Percentiles rank a stretch among this genome's conserved stretches.
Conservation (phyloP, 345 rosid genomes). For the Kernera saxatilis region DNA sequence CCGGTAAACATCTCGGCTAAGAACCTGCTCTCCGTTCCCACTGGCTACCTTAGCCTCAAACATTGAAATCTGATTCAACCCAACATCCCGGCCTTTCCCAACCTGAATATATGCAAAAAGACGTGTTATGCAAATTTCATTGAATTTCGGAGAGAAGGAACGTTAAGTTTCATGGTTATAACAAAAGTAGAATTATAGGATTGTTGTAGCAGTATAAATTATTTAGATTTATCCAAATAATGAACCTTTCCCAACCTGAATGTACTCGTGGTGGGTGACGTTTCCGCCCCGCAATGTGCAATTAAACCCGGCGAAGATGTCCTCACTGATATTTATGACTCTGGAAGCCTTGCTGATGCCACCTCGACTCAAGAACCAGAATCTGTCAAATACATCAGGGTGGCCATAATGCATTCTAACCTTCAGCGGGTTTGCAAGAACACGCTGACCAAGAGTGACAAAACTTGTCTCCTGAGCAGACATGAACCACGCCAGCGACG, state of each 20-base stretch:
- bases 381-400: constrained; percentile 90
- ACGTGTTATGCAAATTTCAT: background rate
- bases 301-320: constrained; percentile 90
- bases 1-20: constrained; percentile 83
- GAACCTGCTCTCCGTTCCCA: constrained; percentile 90
- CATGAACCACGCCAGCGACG: constrained; percentile 95
- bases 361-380: constrained; percentile 84
- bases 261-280: constrained; percentile 90
- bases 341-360: constrained; percentile 90
- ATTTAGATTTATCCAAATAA: background rate
- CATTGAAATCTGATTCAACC: constrained; percentile 78
- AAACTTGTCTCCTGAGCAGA: constrained; percentile 86
- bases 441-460: constrained; percentile 91
- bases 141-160: background rate
- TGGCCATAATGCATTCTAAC: constrained; percentile 93
- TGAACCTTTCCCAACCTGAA: constrained; percentile 73
- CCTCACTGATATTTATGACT: constrained; percentile 86
- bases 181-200: background rate
- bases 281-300: constrained; percentile 90
- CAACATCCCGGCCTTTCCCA: constrained; percentile 91
- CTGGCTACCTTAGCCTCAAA: constrained; percentile 92
- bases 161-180: background rate
- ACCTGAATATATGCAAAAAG: constrained; percentile 51
- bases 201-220: background rate
- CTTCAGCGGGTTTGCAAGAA: constrained; percentile 85